Conservation (phyloP, 78 protist species). For the Isochrysis galbana region DNA sequence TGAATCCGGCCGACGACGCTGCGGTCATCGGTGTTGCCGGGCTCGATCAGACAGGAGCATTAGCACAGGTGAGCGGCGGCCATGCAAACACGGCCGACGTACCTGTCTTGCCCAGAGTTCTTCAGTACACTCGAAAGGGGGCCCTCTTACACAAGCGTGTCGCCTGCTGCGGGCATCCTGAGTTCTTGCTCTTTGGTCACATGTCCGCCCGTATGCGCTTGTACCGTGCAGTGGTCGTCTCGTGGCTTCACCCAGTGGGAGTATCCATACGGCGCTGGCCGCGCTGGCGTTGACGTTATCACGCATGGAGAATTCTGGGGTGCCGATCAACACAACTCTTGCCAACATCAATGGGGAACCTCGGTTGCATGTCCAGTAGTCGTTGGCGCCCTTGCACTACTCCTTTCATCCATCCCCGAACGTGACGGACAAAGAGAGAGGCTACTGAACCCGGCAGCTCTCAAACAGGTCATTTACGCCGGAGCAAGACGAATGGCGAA, state of each 20-base stretch:
- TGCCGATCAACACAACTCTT: not conserved
- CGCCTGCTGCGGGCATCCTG: too few relatives aligned
- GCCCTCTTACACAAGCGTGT: not conserved
- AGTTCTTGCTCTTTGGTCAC: too few relatives aligned
- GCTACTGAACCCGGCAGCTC: conserved; percentile 67
- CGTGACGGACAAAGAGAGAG: not conserved
- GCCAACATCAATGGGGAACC: not conserved
- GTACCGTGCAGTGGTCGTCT: not conserved
- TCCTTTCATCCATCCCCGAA: not conserved
- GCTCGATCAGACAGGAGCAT: too few relatives aligned
- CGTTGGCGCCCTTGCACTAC: conserved; percentile 74
- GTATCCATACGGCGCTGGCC: conserved; percentile 55
- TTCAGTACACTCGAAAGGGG: not conserved
- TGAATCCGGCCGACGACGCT: conserved; percentile 91
- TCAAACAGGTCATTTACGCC: conserved; percentile 70
- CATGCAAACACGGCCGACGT: too few relatives aligned
- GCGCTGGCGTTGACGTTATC: not conserved
- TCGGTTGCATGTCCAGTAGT: conserved; percentile 89
- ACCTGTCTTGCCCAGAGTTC: not conserved
- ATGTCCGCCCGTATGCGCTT: too few relatives aligned
- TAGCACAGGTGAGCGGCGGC: too few relatives aligned
- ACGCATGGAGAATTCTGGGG: not conserved
- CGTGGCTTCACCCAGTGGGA: conserved; percentile 94
- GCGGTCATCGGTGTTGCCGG: conserved; percentile 91
- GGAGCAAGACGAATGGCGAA: conserved; percentile 24